Base-by-base conservation (phyloP, 2,329 filamentous ascomycete species). In the Talaromyces sp. region DNA sequence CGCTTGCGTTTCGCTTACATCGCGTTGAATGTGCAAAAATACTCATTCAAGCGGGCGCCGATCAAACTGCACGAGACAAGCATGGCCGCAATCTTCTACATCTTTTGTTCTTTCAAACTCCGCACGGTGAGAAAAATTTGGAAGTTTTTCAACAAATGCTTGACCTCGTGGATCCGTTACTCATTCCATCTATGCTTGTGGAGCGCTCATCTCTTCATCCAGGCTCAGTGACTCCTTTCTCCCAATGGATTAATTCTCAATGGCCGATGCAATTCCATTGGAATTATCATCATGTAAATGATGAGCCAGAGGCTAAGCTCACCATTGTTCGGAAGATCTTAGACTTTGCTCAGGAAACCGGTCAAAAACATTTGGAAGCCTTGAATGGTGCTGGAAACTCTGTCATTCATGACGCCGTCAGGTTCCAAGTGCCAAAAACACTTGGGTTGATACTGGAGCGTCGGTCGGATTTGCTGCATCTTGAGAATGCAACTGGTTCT, bases 401-500 rank as follows among this genome's bases (percentile, higher is more conserved):
- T 3, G 72, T 75, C 0, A 66, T 79, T 10, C 79, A 81, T 62
- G 62, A 68, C 2, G 69, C 69, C 1, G 69, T 77, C 26, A 70
- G 69, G 29, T 57, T 75, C 6, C 81, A 84, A 41, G 75, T 87
- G 1, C 79, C 81, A 14, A 77, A 85, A 65, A 79, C 90, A 29
- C 86, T 89, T 3, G 59, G 67, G 17, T 17, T 66, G 11, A 68
- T 75, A 46, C 73, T 92, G 11, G 75, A 82, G 10, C 77, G 77
- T 64, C 79, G 83, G 19, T 83, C 87, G 0, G 78, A 80, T 27
- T 77, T 92, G 1, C 75, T 91, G 0, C 81, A 84, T 65, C 83
- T 86, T 24, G 91, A 94, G 70, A 92, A 92, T 65, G 85, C 89
- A 0, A 89, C 89, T 0, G 91, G 91, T 1, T 81, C 84, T 17